Evolutionary conservation across 441 rosid species (phyloP).

Genomic region (Capsella rubella): DNA sequence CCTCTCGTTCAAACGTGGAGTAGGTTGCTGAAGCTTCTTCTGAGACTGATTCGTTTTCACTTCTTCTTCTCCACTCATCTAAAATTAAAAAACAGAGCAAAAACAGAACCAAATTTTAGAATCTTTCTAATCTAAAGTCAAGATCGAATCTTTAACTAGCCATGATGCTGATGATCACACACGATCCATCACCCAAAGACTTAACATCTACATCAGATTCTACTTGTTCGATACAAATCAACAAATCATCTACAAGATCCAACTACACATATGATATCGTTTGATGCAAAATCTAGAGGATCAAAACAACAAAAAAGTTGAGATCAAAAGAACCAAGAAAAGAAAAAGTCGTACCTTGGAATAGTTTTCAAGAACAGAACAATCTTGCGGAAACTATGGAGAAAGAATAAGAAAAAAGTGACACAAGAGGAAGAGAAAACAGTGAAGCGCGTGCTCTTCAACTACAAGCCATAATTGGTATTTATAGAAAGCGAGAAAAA

Average conservation of each 20-base stretch:
- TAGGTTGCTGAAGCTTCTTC: constrained; percentile 33
- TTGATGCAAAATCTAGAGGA: neutral
- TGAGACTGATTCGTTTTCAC: constrained; percentile 24
- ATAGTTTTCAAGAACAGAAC: constrained; percentile 31
- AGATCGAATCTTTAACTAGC: constrained; percentile 12
- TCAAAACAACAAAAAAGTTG: constrained; percentile 13
- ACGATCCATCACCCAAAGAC: constrained; percentile 9
- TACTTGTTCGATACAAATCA: neutral
- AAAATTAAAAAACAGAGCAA: constrained; percentile 28
- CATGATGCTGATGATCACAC: neutral
- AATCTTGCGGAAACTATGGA: constrained; percentile 26
- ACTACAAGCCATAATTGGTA: constrained; percentile 24
- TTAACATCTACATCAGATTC: constrained; percentile 11
- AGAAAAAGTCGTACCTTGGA: constrained; percentile 41
- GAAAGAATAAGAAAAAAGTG: constrained; percentile 3
- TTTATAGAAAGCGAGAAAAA: constrained; percentile 41
- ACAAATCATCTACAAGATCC: no score
- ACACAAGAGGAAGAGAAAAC: constrained; percentile 25
- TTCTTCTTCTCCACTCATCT: constrained; percentile 41
- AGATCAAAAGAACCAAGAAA: constrained; percentile 3
- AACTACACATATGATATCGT: no score
- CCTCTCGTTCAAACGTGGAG: constrained; percentile 53
- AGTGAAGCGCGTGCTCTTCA: constrained; percentile 43
- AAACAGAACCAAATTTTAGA: constrained; percentile 19
- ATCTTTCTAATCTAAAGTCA: neutral